Evolutionary conservation across 164 flowering plant species (phyloP), one percentile per base, ranked within the genome.

Genomic region (Brasenia schreberi): DNA sequence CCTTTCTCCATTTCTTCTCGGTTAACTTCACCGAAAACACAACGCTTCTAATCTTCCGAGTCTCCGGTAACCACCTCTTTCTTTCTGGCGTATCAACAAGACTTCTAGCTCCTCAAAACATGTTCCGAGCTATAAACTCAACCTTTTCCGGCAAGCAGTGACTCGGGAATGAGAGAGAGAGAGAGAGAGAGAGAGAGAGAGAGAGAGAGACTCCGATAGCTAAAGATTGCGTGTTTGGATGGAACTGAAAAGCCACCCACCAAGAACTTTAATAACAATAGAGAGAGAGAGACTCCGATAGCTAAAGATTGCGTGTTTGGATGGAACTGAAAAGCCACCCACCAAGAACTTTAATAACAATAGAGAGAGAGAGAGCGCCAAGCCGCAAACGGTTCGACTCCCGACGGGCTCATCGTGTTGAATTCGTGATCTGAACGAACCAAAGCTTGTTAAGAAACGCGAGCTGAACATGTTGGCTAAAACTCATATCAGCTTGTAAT

Each of bases 1-100:
- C 65, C n/a, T 6, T n/a, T 61, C 18, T 61, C 63, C 63, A 61
- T 61, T 23, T 61, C 63, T 61, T 18, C 56, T 49, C 56, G 56
- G 39, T 33, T 33, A 33, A 33, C 39, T 14, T 9, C 56, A 49
- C 56, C 56, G 10, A 9, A 9, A 49, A 14, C 56, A 9, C 56
- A 49, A 9, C 56, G 0, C 14, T 49, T 49, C 12, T 49, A 49
- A 9, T 49, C 10, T 49, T 14, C 4, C 14, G 56, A 49, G 16
- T 49, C 56, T 49, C 56, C 56, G 12, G 12, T 16, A 16, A 49
- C 56, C 53, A 7, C 14, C 53, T 49, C 53, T 12, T 49, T 33
- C 39, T 33, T 33, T 33, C 39, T 3, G 39, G 39, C 39, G 39
- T 14, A 5, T 16, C 12, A 49, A 49, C 56, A 9, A 33, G 39